These are phyloP conservation scores for Sugiyamaella grinbergsii DNA, from an alignment of 1,139 yeast species.

Conservation along the genomic window DNA sequence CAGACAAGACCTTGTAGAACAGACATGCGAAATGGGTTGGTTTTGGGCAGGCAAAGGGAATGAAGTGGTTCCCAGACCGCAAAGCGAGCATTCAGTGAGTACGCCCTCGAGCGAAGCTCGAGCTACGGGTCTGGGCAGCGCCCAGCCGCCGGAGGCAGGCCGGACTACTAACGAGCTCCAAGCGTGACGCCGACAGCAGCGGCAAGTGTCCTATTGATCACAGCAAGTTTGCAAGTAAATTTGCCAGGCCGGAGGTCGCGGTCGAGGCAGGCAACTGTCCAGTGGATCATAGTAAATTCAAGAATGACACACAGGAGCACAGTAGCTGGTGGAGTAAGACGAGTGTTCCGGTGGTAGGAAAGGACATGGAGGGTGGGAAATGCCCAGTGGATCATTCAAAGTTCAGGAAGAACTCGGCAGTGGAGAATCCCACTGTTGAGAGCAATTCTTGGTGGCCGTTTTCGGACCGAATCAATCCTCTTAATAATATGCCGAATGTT, in stretches of 20 bases:
- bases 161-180: not conserved
- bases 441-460: constrained; percentile 41
- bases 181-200: not conserved
- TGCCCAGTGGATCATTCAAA: constrained; percentile 52
- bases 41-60: constrained; percentile 30
- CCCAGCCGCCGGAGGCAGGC: too few species aligned
- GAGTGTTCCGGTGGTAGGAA: too few species aligned
- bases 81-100: constrained; percentile 6
- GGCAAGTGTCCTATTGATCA: constrained; percentile 47
- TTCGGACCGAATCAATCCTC: constrained; percentile 55
- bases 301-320: constrained; percentile 16
- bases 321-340: constrained; percentile 33
- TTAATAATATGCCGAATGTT: constrained; percentile 85
- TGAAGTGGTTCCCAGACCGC: not conserved
- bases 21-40: constrained; percentile 32
- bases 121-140: too few species aligned
- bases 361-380: constrained; percentile 32
- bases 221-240: constrained; percentile 3
- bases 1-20: too few species aligned
- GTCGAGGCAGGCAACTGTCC: constrained; percentile 48
- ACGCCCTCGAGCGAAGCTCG: not conserved
- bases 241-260: constrained; percentile 24
- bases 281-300: constrained; percentile 42
- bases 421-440: too few species aligned
- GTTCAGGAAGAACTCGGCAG: constrained; percentile 28